phyloP scores from a whole-genome alignment of 306 rosid species.

The Vicia sativa region DNA sequence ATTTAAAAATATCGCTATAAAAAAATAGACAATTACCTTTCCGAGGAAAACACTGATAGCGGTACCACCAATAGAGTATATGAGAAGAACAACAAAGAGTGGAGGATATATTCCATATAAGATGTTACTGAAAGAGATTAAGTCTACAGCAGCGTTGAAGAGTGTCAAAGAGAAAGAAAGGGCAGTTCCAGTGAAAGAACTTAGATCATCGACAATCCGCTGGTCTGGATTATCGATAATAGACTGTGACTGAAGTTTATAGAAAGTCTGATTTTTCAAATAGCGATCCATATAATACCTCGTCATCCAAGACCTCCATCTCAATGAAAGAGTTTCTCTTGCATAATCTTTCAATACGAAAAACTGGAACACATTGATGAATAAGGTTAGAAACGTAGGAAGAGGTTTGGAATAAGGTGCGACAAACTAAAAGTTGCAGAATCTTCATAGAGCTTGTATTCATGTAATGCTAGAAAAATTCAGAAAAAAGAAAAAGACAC shows the following conservation, averaged over 20 bases:
- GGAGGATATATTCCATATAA: conserved; percentile 94
- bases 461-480: background rate
- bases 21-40: conserved; percentile 56
- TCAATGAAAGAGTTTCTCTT: conserved; percentile 81
- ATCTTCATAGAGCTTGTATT: conserved; percentile 12
- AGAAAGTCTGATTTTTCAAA: conserved; percentile 78
- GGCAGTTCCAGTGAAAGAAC: conserved; percentile 88
- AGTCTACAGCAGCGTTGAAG: conserved; percentile 85
- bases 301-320: conserved; percentile 99
- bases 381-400: conserved; percentile 35
- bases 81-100: conserved; percentile 75
- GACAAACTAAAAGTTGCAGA: conserved; percentile 8
- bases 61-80: conserved; percentile 92
- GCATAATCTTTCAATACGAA: conserved; percentile 94
- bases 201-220: conserved; percentile 94
- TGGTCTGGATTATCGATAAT: conserved; percentile 96
- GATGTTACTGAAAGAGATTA: conserved; percentile 91
- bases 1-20: conserved; percentile 24
- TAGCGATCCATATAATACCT: conserved; percentile 89
- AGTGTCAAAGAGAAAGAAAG: conserved; percentile 77
- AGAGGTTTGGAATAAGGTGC: conserved; percentile 25
- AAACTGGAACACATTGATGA: conserved; percentile 54
- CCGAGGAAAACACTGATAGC: conserved; percentile 87
- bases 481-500: background rate
- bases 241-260: conserved; percentile 92